Base-by-base conservation (phyloP, 2,329 filamentous ascomycete species). In the Penicillium freii region DNA sequence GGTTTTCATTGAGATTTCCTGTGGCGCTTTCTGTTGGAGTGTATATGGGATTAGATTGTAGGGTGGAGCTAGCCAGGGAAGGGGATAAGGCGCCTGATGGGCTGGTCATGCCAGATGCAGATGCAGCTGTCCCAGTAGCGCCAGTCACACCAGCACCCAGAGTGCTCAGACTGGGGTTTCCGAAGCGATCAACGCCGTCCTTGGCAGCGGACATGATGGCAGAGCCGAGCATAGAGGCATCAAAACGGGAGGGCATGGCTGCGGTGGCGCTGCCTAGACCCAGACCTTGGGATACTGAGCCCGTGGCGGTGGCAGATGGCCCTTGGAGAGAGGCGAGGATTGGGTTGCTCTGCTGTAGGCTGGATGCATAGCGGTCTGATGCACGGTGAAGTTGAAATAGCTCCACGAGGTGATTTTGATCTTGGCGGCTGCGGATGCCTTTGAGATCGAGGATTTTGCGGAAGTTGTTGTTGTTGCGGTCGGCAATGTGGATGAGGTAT, bases 401-500 rank as follows among this genome's bases (percentile, higher is more conserved):
- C 73, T 99, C 94, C 34, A 96, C 78, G 2, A 97, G 85, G 61
- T 91, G 86, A 3, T 83, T 78, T 69, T 97, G 90, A 60, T 99
- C 94, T 59, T 84, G 81, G 70, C 92, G 93, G 61, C 78, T 79
- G 54, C 88, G 85, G 58, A 99, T 88, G 46, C 94, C 94, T 75
- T 99, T 99, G 62, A 99, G 83, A 50, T 99, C 94, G 45, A 99
- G 85, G 58, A 99, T 89, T 77, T 97, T 97, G 71, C 87, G 87
- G 83, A 99, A 99, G 77, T 99, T 99, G 68, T 86, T 84, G 72
- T 97, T 94, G 62, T 89, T 96, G 55, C 90, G 87, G 79, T 99
- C 94, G 64, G 86, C 92, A 63, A 99, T 94, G 77, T 97, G 94
- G 74, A 97, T 96, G 34, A 99, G 86, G 73, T 99, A 99, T 34